A percentile compares a stretch with the other conserved stretches of the same genome.
phyloP scores from a whole-genome alignment of 2,329 filamentous ascomycete genomes.

The Xylaria sp. region DNA sequence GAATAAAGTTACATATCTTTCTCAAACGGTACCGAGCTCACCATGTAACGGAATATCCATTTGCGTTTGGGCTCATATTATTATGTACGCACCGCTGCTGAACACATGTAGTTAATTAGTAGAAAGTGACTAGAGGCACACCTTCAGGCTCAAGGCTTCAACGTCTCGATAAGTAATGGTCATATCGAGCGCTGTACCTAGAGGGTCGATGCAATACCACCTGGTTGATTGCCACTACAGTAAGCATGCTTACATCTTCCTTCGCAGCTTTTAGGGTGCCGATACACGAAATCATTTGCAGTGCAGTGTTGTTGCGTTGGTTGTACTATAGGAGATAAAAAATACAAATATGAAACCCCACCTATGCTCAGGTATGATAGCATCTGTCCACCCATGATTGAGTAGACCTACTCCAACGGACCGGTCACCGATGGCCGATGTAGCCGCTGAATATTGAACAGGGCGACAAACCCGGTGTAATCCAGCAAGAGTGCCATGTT shows the following conservation, averaged over 20 bases:
- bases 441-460: constrained; percentile 2
- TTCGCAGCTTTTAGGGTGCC: constrained; percentile 10
- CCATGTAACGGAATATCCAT: background rate
- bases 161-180: background rate
- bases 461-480: constrained; percentile 6
- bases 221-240: constrained; percentile 19
- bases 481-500: background rate
- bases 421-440: background rate
- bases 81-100: background rate
- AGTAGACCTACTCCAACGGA: constrained; percentile 8
- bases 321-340: background rate
- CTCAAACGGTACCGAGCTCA: background rate
- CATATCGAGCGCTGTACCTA: background rate
- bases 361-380: constrained; percentile 8
- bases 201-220: constrained; percentile 15
- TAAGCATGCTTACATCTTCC: constrained; percentile 21
- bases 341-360: constrained; percentile 23
- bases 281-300: constrained; percentile 8
- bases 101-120: background rate
- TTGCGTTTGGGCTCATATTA: background rate
- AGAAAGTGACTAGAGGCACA: background rate
- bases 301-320: background rate
- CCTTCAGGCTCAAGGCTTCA: constrained; percentile 2
- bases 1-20: constrained; percentile 9
- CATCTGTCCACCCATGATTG: background rate